A percentile compares a stretch with the other conserved stretches of the same genome.
These are phyloP conservation scores for Apiotrichum brassicae DNA, from an alignment of 1,284 basidiomycete genomes.

Conservation along the genomic window DNA sequence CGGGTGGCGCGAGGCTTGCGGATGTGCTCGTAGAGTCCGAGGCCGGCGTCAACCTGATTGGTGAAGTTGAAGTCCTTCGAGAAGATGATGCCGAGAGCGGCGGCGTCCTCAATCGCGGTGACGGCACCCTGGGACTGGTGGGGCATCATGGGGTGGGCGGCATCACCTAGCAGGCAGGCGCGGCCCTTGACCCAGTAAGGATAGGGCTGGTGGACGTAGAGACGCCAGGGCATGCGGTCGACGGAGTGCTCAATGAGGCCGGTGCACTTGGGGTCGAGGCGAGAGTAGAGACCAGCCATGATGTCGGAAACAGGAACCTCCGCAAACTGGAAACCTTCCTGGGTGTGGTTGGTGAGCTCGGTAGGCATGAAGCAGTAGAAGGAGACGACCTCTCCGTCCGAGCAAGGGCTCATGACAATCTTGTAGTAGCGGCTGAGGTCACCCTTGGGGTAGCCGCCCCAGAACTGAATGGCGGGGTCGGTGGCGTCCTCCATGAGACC, in stretches of 20 bases:
- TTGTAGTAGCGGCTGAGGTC: conserved; percentile 39
- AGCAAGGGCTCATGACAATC: conserved; percentile 46
- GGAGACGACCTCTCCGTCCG: conserved; percentile 39
- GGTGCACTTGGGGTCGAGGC: conserved; percentile 38
- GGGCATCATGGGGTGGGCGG: conserved; percentile 41
- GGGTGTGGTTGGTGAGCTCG: conserved; percentile 44
- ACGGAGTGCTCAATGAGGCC: conserved; percentile 41
- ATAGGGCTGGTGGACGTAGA: conserved; percentile 45
- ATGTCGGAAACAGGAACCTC: conserved; percentile 42
- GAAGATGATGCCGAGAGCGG: conserved; percentile 37
- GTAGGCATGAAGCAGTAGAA: conserved; percentile 45
- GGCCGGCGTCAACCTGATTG: conserved; percentile 31
- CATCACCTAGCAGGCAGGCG: conserved; percentile 38
- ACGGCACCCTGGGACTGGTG: conserved; percentile 38
- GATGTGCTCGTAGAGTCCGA: conserved; percentile 43
- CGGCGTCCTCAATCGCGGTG: conserved; percentile 41
- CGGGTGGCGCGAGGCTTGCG: conserved; percentile 44
- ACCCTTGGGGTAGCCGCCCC: conserved; percentile 41
- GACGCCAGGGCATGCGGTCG: conserved; percentile 45
- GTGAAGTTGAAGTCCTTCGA: conserved; percentile 31
- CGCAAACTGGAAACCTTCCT: conserved; percentile 45
- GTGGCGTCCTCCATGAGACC: conserved; percentile 41
- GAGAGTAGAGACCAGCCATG: conserved; percentile 34
- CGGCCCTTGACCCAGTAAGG: conserved; percentile 37
- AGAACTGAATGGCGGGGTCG: conserved; percentile 45